Conservation (phyloP, 768 basidiomycete genomes). For the Lactarius quietus region DNA sequence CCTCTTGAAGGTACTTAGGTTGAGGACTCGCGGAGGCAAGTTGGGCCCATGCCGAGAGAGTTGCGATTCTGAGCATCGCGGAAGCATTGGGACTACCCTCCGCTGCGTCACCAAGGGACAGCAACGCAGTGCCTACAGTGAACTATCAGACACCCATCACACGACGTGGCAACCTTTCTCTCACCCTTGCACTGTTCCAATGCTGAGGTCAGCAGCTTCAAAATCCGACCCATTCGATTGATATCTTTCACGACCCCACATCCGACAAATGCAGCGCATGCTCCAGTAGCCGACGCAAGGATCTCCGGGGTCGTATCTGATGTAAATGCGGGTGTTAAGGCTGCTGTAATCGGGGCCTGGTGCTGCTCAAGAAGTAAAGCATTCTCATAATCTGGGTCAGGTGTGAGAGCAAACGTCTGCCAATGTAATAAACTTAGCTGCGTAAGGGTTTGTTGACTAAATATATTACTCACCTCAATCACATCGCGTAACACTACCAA, state of each 20-base stretch:
- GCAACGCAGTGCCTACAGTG: constrained; percentile 67
- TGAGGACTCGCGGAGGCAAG: constrained; percentile 72
- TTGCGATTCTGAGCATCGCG: constrained; percentile 90
- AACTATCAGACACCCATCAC: constrained; percentile 2
- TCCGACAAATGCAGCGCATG: constrained; percentile 93
- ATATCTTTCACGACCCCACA: constrained; percentile 93
- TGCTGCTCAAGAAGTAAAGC: constrained; percentile 91
- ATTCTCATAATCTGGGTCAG: constrained; percentile 92
- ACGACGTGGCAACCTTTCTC: constrained; percentile 10
- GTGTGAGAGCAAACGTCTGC: constrained; percentile 80
- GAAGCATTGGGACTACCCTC: constrained; percentile 93
- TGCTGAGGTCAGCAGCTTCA: constrained; percentile 83
- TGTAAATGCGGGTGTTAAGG: constrained; percentile 94
- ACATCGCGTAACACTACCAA: constrained; percentile 87
- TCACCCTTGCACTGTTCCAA: constrained; percentile 88
- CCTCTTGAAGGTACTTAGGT: constrained; percentile 72
- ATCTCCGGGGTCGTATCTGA: constrained; percentile 96
- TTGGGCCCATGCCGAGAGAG: constrained; percentile 93
- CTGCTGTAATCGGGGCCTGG: constrained; percentile 97
- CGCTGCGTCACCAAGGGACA: constrained; percentile 80
- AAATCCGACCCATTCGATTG: constrained; percentile 86
- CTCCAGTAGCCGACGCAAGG: constrained; percentile 84
- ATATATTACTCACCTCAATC: constrained; percentile 62
- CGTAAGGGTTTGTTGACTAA: background rate
- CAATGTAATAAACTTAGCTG: constrained; percentile 12